Conservation (phyloP, 768 basidiomycete species). For the Lactarius sanguifluus region DNA sequence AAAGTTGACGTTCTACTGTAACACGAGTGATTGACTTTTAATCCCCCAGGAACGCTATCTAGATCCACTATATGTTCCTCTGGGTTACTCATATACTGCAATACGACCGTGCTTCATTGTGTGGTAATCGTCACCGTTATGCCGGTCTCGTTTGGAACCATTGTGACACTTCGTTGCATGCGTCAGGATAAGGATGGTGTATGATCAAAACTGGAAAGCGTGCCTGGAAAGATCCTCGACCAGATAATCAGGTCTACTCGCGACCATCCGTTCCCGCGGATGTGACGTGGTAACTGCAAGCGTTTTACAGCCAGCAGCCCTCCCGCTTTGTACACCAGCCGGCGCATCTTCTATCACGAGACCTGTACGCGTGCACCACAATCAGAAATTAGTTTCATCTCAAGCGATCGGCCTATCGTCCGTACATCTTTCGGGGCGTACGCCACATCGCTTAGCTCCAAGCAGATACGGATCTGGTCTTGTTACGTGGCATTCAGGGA, state of each 20-base stretch:
- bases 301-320: conserved; percentile 80
- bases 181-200: not conserved
- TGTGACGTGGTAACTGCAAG: conserved; percentile 85
- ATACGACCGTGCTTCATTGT: not conserved
- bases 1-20: not conserved
- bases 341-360: conserved; percentile 94
- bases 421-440: conserved; percentile 60
- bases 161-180: conserved; percentile 31
- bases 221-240: conserved; percentile 73
- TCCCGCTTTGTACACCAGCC: conserved; percentile 75
- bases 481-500: conserved; percentile 6
- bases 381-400: conserved; percentile 7
- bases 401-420: not conserved
- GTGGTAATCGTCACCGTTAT: conserved; percentile 27
- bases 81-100: not conserved
- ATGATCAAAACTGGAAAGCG: conserved; percentile 21
- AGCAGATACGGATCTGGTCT: conserved; percentile 90
- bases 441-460: conserved; percentile 71
- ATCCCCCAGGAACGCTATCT: not conserved
- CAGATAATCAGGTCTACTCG: conserved; percentile 62
- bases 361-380: conserved; percentile 41
- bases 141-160: conserved; percentile 39
- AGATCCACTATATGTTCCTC: not conserved
- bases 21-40: not conserved
- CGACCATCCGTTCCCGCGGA: conserved; percentile 63